Conservation (phyloP, 2,329 filamentous ascomycete genomes). For the Epichloe baconii region DNA sequence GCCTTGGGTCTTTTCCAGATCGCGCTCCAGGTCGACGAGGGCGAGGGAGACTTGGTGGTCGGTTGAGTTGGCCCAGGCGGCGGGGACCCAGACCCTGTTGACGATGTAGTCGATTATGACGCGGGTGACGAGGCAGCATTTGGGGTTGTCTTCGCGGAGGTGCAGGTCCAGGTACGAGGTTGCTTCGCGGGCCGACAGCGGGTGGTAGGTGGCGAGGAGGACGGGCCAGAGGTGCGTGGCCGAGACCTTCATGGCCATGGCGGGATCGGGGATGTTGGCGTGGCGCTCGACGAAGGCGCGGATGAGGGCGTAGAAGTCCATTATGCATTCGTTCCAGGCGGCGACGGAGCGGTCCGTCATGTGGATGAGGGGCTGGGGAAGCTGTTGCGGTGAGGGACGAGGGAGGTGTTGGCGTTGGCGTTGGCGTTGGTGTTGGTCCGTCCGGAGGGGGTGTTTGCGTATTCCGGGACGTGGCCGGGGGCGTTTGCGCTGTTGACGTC, state of each 20-base stretch:
- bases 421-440: neutral
- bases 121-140: conserved; percentile 29
- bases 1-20: conserved; percentile 23
- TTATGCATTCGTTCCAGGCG: conserved; percentile 23
- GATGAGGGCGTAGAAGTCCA: conserved; percentile 23
- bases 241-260: conserved; percentile 16
- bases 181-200: conserved; percentile 24
- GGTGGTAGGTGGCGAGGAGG: conserved; percentile 24
- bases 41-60: conserved; percentile 21
- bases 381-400: conserved; percentile 10
- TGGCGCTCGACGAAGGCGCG: conserved; percentile 23
- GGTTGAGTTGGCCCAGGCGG: conserved; percentile 25
- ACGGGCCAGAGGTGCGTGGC: conserved; percentile 23
- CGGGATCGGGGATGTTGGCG: conserved; percentile 19
- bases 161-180: conserved; percentile 28
- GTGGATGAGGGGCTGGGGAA: conserved; percentile 18
- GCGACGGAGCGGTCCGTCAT: conserved; percentile 21
- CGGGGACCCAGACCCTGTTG: conserved; percentile 26
- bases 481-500: conserved; percentile 9
- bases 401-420: neutral
- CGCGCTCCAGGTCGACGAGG: conserved; percentile 23
- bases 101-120: conserved; percentile 30
- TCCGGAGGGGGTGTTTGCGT: neutral
- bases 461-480: neutral
- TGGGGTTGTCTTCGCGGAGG: conserved; percentile 25